These are phyloP conservation scores for Cyberlindnera euphorbiiphila DNA, from an alignment of 805 yeast genomes.

Conservation along the genomic window DNA sequence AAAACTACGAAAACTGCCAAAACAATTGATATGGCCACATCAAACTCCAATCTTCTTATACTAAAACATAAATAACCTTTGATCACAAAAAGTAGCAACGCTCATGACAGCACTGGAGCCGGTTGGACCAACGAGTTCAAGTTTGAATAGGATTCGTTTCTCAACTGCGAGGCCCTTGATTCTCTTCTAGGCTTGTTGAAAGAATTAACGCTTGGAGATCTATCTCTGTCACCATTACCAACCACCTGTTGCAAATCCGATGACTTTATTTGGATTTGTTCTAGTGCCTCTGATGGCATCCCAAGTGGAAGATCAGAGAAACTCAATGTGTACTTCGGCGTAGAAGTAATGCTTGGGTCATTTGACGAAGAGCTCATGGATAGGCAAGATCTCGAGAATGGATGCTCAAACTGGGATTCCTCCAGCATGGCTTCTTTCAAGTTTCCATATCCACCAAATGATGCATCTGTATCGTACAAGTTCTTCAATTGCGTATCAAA, in stretches of 20 bases:
- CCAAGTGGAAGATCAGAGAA: conserved; percentile 14
- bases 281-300: conserved; percentile 9
- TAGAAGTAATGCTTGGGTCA: neutral
- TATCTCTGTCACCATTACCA: neutral
- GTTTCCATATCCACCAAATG: conserved; percentile 13
- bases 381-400: conserved; percentile 13
- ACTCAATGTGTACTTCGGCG: conserved; percentile 13
- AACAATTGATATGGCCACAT: too few species aligned
- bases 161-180: conserved; percentile 10
- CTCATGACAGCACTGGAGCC: conserved; percentile 1
- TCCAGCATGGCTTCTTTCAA: conserved; percentile 5
- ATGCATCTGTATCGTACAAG: conserved; percentile 5
- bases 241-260: neutral
- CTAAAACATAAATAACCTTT: too few species aligned
- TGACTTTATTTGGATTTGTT: conserved; percentile 8
- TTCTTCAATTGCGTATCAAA: conserved; percentile 10
- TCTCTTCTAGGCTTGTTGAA: conserved; percentile 1
- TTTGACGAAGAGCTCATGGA: too few species aligned
- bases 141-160: conserved; percentile 10
- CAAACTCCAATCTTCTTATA: too few species aligned
- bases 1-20: too few species aligned
- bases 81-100: too few species aligned
- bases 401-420: conserved; percentile 10
- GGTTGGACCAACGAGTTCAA: conserved; percentile 7
- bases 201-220: conserved; percentile 3